Evolutionary conservation across 768 basidiomycete genomes (phyloP), one percentile per base, ranked within the genome.

Genomic region (Hebeloma cylindrosporum): DNA sequence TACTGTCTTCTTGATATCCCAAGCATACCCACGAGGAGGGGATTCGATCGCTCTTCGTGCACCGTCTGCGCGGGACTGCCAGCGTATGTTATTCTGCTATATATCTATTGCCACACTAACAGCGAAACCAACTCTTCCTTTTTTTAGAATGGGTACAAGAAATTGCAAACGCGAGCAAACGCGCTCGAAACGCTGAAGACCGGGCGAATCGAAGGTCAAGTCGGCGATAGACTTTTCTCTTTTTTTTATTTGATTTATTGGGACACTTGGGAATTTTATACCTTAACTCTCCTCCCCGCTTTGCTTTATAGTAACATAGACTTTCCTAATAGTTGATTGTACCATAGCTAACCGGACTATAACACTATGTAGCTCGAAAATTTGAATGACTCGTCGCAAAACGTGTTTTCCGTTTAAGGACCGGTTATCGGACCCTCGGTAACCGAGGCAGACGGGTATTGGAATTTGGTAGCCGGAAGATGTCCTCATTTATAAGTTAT

Each of bases 11-110:
- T 76, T 80, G 43, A 62, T 93, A 9, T 69, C 73, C 10, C 65
- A 88, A 43, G 73, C 81, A 2, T 87, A 85, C 61, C 81, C 82
- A 27, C 75, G 86, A 35, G 88, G 88, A 25, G 88, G 87, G 1
- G 85, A 91, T 46, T 73, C 73, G 4, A 75, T 93, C 32, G 64
- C 66, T 13, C 63, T 91, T 40, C 76, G 78, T 30, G 81, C 85
- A 0, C 58, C 66, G 3, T 83, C 75, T 16, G 65, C 72, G 0
- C 71, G 82, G 4, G 84, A 88, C 29, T 80, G 83, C 44, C 75
- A 79, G 51, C 50, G 71, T 68, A 48, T 54, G 65, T 16, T 5
- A 23, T 21, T 26, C 46, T 33, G 3, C 17, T n/a, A 20, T 30
- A 14, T 14, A 27, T 14, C 27, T 39, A 28, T 39, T 40, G 4